Percentiles rank a stretch among this genome's conserved stretches.
Conservation (phyloP, 2,329 filamentous ascomycete species). For the Claviceps paspali region DNA sequence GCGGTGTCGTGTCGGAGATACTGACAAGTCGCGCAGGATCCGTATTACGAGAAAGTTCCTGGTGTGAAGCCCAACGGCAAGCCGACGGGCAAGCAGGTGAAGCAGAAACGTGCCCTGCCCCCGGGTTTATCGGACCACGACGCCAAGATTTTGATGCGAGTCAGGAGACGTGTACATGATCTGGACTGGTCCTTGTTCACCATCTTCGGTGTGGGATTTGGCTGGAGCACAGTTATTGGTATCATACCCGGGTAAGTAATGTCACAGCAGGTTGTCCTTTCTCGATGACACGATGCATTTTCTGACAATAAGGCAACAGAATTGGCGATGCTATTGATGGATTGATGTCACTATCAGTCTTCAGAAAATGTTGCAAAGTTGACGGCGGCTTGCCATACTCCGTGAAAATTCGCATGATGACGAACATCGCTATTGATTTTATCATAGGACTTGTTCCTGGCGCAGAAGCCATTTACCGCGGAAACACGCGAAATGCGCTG, state of each 20-base stretch:
- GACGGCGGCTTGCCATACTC: slow-evolving; percentile 56
- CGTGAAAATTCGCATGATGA: slow-evolving; percentile 56
- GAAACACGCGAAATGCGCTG: slow-evolving; percentile 63
- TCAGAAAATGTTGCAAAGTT: slow-evolving; percentile 55
- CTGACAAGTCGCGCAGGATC: slow-evolving; percentile 46
- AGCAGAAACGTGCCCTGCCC: slow-evolving; percentile 70
- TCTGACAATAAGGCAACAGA: slow-evolving; percentile 22
- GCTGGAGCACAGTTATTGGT: slow-evolving; percentile 78
- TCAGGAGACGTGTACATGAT: slow-evolving; percentile 71
- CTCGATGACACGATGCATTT: neutral
- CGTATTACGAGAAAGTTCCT: slow-evolving; percentile 72
- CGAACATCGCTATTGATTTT: slow-evolving; percentile 67
- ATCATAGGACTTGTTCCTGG: slow-evolving; percentile 57
- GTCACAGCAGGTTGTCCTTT: neutral
- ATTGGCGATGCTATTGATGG: slow-evolving; percentile 63
- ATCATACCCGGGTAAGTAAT: slow-evolving; percentile 60
- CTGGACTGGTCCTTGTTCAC: slow-evolving; percentile 77
- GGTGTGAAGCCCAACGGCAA: slow-evolving; percentile 53
- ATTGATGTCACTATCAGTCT: slow-evolving; percentile 59
- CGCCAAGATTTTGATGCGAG: slow-evolving; percentile 64
- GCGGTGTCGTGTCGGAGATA: slow-evolving; percentile 4
- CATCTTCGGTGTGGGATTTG: slow-evolving; percentile 68
- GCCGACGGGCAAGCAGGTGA: slow-evolving; percentile 59
- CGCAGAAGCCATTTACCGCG: slow-evolving; percentile 55
- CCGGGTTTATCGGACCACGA: slow-evolving; percentile 74